phyloP scores from a whole-genome alignment of 2,329 filamentous ascomycete genomes.

The Bipolaris oryzae region DNA sequence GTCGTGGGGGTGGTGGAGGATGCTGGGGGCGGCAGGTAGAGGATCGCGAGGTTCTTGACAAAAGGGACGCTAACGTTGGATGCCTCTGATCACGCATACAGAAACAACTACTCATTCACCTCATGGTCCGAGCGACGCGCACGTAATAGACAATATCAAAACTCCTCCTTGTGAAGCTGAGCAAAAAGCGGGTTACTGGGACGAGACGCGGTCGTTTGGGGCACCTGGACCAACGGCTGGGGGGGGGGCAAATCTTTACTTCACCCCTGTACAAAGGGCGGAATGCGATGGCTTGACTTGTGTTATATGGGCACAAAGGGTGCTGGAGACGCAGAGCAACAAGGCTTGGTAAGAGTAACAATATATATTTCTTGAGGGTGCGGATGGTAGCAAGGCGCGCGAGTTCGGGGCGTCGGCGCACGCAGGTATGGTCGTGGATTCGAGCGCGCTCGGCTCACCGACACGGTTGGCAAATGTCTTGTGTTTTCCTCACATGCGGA shows the following conservation, averaged over 20 bases:
- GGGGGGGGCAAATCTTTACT: conserved; percentile 18
- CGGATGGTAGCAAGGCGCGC: conserved; percentile 25
- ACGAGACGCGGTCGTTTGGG: neutral
- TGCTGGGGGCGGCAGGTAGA: conserved; percentile 12
- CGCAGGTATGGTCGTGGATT: conserved; percentile 12
- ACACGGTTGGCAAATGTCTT: conserved; percentile 3
- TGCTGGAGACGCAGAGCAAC: conserved; percentile 16
- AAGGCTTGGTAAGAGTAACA: conserved; percentile 1
- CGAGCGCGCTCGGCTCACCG: conserved; percentile 1
- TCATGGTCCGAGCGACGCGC: conserved; percentile 25
- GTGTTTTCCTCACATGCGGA: neutral
- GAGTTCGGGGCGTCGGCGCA: conserved; percentile 15
- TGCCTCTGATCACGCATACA: conserved; percentile 27
- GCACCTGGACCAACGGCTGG: conserved; percentile 7
- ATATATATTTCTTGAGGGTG: conserved; percentile 9
- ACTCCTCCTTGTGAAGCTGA: neutral
- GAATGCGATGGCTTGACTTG: conserved; percentile 7
- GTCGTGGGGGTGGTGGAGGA: conserved; percentile 23
- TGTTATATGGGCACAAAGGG: conserved; percentile 23
- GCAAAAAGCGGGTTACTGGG: conserved; percentile 5
- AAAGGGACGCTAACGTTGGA: conserved; percentile 24
- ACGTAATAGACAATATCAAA: conserved; percentile 7
- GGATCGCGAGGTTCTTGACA: conserved; percentile 12
- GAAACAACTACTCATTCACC: conserved; percentile 34
- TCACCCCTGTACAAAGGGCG: conserved; percentile 6